These are phyloP conservation scores for Hypoxylon fuscum DNA, from an alignment of 495 filamentous ascomycete species.

Conservation along the genomic window DNA sequence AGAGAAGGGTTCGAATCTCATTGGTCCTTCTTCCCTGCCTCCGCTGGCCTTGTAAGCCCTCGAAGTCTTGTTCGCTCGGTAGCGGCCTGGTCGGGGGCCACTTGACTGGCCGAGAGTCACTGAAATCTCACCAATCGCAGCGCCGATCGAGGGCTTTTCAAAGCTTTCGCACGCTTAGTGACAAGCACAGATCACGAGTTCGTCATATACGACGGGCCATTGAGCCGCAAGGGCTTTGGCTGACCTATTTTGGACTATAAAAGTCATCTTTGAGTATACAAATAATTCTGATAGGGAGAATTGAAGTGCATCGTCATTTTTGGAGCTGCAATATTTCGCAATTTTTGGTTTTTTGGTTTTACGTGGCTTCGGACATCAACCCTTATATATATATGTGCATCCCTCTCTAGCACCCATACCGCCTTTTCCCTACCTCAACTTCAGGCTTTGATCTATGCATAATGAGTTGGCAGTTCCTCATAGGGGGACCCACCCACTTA, in stretches of 20 bases:
- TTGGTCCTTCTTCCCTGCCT: conserved; percentile 39
- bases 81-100: conserved; percentile 35
- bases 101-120: conserved; percentile 42
- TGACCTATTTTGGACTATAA: conserved; percentile 33
- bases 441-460: conserved; percentile 49
- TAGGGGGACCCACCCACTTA: conserved; percentile 43
- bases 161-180: conserved; percentile 35
- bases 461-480: conserved; percentile 52
- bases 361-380: conserved; percentile 31
- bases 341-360: conserved; percentile 16
- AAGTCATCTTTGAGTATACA: conserved; percentile 10
- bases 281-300: conserved; percentile 6
- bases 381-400: conserved; percentile 40
- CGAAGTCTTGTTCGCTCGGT: conserved; percentile 33
- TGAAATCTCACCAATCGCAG: conserved; percentile 48
- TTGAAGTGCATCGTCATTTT: conserved; percentile 24
- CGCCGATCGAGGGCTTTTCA: conserved; percentile 26
- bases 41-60: conserved; percentile 35
- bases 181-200: conserved; percentile 52
- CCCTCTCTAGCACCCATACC: conserved; percentile 42
- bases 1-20: conserved; percentile 30
- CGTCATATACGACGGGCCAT: conserved; percentile 45
- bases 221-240: conserved; percentile 36
- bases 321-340: conserved; percentile 24
- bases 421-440: conserved; percentile 46